A percentile compares a stretch with the other conserved stretches of the same genome.
Conservation (phyloP, 192 early-diverging fungal species). For the Obelidium mucronatum region DNA sequence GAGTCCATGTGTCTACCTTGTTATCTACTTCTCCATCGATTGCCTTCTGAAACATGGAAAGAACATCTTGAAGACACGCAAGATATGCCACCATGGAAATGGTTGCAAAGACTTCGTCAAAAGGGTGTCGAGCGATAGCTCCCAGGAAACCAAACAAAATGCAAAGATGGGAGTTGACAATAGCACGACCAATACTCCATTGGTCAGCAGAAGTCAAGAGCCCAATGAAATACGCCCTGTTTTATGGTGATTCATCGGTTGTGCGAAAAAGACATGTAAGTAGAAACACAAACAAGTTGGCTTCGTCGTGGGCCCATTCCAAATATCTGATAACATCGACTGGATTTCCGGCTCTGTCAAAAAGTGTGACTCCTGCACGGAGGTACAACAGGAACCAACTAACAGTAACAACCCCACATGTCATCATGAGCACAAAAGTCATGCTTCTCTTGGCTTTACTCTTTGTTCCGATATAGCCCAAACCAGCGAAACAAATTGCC, state of each 20-base stretch:
- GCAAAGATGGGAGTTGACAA: slow-evolving; percentile 9
- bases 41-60: slow-evolving; percentile 34
- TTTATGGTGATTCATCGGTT: too few species aligned
- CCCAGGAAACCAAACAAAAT: slow-evolving; percentile 32
- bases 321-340: slow-evolving; percentile 28
- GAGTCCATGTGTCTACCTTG: slow-evolving; percentile 31
- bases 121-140: slow-evolving; percentile 32
- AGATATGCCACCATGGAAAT: not conserved
- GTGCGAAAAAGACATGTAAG: not conserved
- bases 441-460: slow-evolving; percentile 28
- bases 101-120: slow-evolving; percentile 34
- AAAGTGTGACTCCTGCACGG: slow-evolving; percentile 27
- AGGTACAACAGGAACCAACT: slow-evolving; percentile 33
- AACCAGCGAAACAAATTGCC: slow-evolving; percentile 29
- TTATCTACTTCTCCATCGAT: slow-evolving; percentile 39
- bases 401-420: slow-evolving; percentile 12
- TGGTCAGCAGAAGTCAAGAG: slow-evolving; percentile 32
- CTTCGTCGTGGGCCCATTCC: slow-evolving; percentile 42
- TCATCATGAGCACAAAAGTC: slow-evolving; percentile 18
- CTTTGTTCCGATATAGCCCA: slow-evolving; percentile 36
- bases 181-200: not conserved
- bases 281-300: slow-evolving; percentile 19
- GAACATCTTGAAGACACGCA: slow-evolving; percentile 10
- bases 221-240: slow-evolving; percentile 29
- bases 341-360: slow-evolving; percentile 20